Evolutionary conservation across 129 eudicot species (phyloP).

Genomic region (Chrysanthemum lavandulifolium): DNA sequence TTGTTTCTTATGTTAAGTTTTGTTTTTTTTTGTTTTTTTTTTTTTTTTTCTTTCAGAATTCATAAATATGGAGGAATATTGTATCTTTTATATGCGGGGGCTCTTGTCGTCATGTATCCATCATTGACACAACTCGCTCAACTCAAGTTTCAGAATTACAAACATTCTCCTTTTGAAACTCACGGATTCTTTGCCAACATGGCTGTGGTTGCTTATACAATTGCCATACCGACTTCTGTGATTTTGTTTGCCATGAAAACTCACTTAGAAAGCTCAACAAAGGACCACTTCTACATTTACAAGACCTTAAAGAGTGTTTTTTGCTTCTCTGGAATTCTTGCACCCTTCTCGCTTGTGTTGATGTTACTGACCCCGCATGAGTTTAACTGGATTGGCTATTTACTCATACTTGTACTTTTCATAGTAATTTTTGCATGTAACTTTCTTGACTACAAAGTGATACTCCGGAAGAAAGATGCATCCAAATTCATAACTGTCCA

Average conservation of each 20-base stretch:
- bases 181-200: background rate
- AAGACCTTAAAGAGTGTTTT: background rate
- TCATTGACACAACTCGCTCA: constrained; percentile 5
- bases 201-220: background rate
- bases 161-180: constrained; percentile 3
- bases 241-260: background rate
- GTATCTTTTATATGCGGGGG: constrained; percentile 4
- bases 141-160: constrained; percentile 14
- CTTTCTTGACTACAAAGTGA: no score
- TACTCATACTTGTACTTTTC: background rate
- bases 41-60: no score
- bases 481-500: no score
- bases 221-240: background rate
- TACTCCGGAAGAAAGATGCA: no score
- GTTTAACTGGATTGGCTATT: background rate
- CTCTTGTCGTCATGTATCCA: constrained; percentile 22
- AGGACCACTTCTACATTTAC: background rate
- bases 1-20: no score
- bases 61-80: background rate
- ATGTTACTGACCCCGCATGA: constrained; percentile 12
- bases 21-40: no score
- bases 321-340: background rate
- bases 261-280: background rate
- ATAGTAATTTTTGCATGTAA: background rate
- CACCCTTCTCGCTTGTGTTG: constrained; percentile 23